Percentiles rank a stretch among this genome's conserved stretches.
Conservation (phyloP, 2,329 filamentous ascomycete species). For the Neonectria faginata region DNA sequence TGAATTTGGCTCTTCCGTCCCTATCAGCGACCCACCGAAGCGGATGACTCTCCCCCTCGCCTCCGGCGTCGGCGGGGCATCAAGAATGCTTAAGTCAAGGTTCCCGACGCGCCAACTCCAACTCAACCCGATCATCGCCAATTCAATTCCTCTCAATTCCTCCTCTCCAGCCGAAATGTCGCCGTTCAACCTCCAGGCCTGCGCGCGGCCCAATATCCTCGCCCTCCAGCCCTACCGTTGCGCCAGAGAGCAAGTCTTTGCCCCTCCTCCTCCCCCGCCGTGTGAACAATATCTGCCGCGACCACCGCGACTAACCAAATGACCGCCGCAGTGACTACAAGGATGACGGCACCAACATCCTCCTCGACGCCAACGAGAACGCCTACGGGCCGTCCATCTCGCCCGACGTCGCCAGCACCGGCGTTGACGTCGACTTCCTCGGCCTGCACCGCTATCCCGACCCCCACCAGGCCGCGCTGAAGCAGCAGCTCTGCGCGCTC, state of each 20-base stretch:
- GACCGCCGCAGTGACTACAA: conserved; percentile 85
- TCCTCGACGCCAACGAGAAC: conserved; percentile 98
- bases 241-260: conserved; percentile 76
- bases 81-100: conserved; percentile 24
- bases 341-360: conserved; percentile 94
- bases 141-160: neutral
- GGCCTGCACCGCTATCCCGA: conserved; percentile 95
- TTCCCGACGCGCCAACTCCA: conserved; percentile 21
- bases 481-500: conserved; percentile 85
- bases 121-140: conserved; percentile 3
- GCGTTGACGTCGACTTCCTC: conserved; percentile 74
- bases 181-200: conserved; percentile 78
- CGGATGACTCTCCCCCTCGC: conserved; percentile 38
- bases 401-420: conserved; percentile 50
- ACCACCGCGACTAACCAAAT: conserved; percentile 32
- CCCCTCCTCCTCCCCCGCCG: conserved; percentile 30
- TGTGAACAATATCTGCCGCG: conserved; percentile 17
- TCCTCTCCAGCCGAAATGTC: conserved; percentile 57
- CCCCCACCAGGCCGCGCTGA: conserved; percentile 89
- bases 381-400: conserved; percentile 87
- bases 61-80: conserved; percentile 42
- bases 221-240: conserved; percentile 83
- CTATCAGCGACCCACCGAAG: conserved; percentile 34
- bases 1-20: neutral
- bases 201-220: conserved; percentile 81